Evolutionary conservation across 2,329 filamentous ascomycete genomes (phyloP), one percentile per base, ranked within the genome.

Genomic region (Aspergillus tanneri): DNA sequence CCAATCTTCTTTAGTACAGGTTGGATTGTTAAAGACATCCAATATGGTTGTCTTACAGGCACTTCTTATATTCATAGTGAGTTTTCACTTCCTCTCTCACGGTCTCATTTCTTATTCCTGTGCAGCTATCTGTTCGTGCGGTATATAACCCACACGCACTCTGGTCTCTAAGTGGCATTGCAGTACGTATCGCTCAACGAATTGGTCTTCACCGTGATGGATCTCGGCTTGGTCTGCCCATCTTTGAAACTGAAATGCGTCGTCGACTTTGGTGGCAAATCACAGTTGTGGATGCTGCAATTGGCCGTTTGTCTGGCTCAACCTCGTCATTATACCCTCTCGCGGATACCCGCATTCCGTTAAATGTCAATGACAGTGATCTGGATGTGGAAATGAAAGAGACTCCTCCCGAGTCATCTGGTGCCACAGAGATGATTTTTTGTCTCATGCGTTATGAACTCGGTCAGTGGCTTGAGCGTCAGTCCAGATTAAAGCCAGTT

Each of bases 171-270:
- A 72, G 71, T 6, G 76, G 76, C 1, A 62, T 76, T 21, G 74
- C 73, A 5, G 58, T 72, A 6, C 68, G 76, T 2, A 73, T 78
- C 11, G 75, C 67, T 4, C 74, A 77, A 52, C 68, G 73, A 5
- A 72, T 77, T 27, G 76, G 77, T 2, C 61, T 79, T 6, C 76
- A 79, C 52, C 66, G 74, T 12, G 77, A 80, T 57, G 73, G 73
- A 0, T 67, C 68, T 14, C 58, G 57, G 4, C 66, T 77, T n/a
- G 72, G 72, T 2, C 60, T 79, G 9, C 68, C 70, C 11, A 57
- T 70, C 18, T 78, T 77, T 42, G 74, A 78, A 19, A 68, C 69
- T 3, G 74, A 79, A 30, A 64, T 65, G 48, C 61, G 64, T 16
- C 58, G 63, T 18, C 57, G 63, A 4, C 46, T 66, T 16, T 67